phyloP scores from a whole-genome alignment of 805 yeast species.

The Lipomyces yamanashiensis region DNA sequence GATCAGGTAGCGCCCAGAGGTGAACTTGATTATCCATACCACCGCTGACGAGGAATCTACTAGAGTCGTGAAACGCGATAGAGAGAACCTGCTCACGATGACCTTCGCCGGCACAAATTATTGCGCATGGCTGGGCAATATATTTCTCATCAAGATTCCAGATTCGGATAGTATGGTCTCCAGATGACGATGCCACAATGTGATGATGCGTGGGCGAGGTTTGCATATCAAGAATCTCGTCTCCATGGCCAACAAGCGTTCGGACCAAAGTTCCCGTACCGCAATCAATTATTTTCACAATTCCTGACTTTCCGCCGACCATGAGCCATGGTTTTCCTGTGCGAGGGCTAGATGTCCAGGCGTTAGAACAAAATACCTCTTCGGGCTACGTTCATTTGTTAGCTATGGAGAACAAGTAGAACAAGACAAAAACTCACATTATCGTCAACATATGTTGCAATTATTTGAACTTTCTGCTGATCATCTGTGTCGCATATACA shows the following conservation, averaged over 20 bases:
- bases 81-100: slow-evolving; percentile 35
- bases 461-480: slow-evolving; percentile 12
- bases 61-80: slow-evolving; percentile 30
- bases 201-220: slow-evolving; percentile 21
- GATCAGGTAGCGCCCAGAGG: slow-evolving; percentile 33
- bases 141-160: slow-evolving; percentile 53
- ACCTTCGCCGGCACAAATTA: slow-evolving; percentile 35
- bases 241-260: slow-evolving; percentile 30
- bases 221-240: slow-evolving; percentile 33
- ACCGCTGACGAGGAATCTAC: slow-evolving; percentile 33
- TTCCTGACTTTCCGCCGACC: slow-evolving; percentile 34
- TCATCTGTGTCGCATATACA: slow-evolving; percentile 11
- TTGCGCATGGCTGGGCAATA: slow-evolving; percentile 27
- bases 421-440: slow-evolving; percentile 9
- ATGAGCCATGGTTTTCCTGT: slow-evolving; percentile 32
- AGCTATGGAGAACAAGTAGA: too few species aligned
- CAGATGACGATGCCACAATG: slow-evolving; percentile 76
- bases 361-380: slow-evolving; percentile 30
- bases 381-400: slow-evolving; percentile 15
- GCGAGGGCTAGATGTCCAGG: slow-evolving; percentile 24
- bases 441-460: slow-evolving; percentile 27
- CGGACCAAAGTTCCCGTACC: slow-evolving; percentile 27
- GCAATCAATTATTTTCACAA: slow-evolving; percentile 31
- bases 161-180: slow-evolving; percentile 77
- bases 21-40: slow-evolving; percentile 34